Conservation (phyloP, 2,329 filamentous ascomycete species). For the Tolypocladium paradoxum region DNA sequence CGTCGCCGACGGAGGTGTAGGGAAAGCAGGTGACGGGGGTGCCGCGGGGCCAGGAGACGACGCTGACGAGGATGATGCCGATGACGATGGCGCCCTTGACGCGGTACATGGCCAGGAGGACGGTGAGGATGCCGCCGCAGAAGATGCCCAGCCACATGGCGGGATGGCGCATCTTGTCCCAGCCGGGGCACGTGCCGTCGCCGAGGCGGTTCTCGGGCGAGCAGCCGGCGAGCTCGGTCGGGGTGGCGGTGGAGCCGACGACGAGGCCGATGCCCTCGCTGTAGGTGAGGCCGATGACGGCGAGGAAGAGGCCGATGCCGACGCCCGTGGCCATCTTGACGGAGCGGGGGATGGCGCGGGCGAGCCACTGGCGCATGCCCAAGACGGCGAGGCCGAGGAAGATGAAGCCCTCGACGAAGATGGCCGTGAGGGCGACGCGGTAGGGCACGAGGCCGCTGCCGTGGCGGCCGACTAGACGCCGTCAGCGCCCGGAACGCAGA, state of each 20-base stretch:
- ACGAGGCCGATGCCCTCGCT: constrained; percentile 73
- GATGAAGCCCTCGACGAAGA: constrained; percentile 80
- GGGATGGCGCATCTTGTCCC: constrained; percentile 69
- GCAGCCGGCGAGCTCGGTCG: constrained; percentile 67
- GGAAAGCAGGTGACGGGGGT: constrained; percentile 77
- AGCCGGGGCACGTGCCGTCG: constrained; percentile 48
- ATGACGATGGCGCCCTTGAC: constrained; percentile 80
- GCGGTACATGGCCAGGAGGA: constrained; percentile 72
- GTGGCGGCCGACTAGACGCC: constrained; percentile 53
- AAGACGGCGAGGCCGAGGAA: constrained; percentile 72
- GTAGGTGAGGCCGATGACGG: constrained; percentile 67
- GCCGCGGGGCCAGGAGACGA: constrained; percentile 77
- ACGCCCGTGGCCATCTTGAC: constrained; percentile 83
- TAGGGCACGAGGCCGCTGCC: constrained; percentile 66
- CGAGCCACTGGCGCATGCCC: constrained; percentile 80
- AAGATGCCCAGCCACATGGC: constrained; percentile 86
- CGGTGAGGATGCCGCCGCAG: constrained; percentile 70
- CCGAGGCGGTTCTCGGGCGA: constrained; percentile 27
- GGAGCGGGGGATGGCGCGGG: constrained; percentile 68
- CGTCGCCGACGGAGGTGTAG: constrained; percentile 55
- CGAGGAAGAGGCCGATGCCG: constrained; percentile 75
- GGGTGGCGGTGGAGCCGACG: constrained; percentile 56
- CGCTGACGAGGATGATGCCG: constrained; percentile 72
- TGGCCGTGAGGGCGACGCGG: constrained; percentile 66
- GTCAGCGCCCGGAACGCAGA: constrained; percentile 1